Conservation (phyloP, 495 filamentous ascomycete species). For the Penicillium steckii region DNA sequence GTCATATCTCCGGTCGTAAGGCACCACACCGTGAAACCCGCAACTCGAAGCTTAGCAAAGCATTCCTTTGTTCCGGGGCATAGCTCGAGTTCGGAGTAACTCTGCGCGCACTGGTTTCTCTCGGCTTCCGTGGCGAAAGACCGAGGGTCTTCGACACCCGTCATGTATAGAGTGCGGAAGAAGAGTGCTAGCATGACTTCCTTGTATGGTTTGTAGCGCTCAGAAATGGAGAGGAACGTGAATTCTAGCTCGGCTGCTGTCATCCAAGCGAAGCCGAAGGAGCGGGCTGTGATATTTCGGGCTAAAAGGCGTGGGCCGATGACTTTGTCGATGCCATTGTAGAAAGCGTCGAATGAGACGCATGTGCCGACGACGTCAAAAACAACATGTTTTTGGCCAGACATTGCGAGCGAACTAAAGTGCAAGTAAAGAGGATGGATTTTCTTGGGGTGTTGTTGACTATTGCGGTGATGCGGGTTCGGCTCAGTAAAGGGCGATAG, state of each 20-base stretch:
- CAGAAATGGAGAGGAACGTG: slow-evolving; percentile 41
- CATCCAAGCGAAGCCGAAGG: slow-evolving; percentile 44
- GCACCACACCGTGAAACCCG: slow-evolving; percentile 43
- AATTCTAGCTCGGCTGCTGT: slow-evolving; percentile 41
- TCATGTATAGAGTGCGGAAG: slow-evolving; percentile 39
- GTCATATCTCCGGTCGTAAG: slow-evolving; percentile 39
- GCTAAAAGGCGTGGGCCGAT: slow-evolving; percentile 29
- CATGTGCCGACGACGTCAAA: slow-evolving; percentile 48
- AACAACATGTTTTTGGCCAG: slow-evolving; percentile 33
- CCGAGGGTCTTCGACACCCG: slow-evolving; percentile 34
- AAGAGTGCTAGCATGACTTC: slow-evolving; percentile 36
- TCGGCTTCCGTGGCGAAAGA: slow-evolving; percentile 38
- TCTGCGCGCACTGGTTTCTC: slow-evolving; percentile 22
- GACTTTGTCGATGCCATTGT: slow-evolving; percentile 23
- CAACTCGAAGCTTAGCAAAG: slow-evolving; percentile 27
- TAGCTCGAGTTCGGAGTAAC: slow-evolving; percentile 30
- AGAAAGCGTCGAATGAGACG: slow-evolving; percentile 39
- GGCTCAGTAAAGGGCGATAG: not conserved
- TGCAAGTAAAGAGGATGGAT: not conserved
- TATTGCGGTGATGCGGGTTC: not conserved
- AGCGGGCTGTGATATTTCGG: slow-evolving; percentile 29
- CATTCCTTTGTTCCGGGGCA: slow-evolving; percentile 30
- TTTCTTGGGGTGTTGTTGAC: not conserved
- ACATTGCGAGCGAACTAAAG: slow-evolving; percentile 4
- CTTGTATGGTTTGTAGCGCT: slow-evolving; percentile 33